A percentile compares a stretch with the other conserved stretches of the same genome.
Evolutionary conservation across 148 eudicot genomes (phyloP).

Genomic region (Persicaria maculosa): DNA sequence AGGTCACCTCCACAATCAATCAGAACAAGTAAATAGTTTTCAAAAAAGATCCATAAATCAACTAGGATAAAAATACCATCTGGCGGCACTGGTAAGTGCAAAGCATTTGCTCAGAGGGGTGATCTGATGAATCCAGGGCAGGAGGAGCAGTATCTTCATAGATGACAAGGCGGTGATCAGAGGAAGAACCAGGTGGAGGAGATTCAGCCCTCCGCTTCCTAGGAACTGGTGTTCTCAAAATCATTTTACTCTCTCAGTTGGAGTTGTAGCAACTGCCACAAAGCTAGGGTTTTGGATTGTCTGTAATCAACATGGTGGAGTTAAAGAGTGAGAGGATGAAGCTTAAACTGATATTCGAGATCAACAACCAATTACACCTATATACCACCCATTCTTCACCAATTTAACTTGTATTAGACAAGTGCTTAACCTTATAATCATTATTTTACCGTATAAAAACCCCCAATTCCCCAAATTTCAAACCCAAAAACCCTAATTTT

Average conservation of each 20-base stretch:
- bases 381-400: too few species aligned
- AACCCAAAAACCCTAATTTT: too few species aligned
- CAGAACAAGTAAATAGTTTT: not conserved
- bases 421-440: too few species aligned
- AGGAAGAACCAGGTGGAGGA: constrained; percentile 29
- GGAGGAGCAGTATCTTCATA: constrained; percentile 54
- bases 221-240: constrained; percentile 65
- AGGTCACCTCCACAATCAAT: not conserved
- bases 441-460: too few species aligned
- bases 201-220: constrained; percentile 53
- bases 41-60: not conserved
- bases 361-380: too few species aligned
- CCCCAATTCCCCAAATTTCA: too few species aligned
- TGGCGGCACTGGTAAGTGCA: constrained; percentile 98
- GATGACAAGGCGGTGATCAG: constrained; percentile 49
- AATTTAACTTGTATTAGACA: too few species aligned
- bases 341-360: not conserved
- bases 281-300: not conserved
- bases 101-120: constrained; percentile 62
- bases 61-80: constrained; percentile 43
- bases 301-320: not conserved
- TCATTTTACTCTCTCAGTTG: constrained; percentile 29
- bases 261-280: not conserved
- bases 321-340: not conserved
- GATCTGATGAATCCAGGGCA: constrained; percentile 29